phyloP scores from a whole-genome alignment of 2,329 filamentous ascomycete species.

The Aspergillus tanneri region DNA sequence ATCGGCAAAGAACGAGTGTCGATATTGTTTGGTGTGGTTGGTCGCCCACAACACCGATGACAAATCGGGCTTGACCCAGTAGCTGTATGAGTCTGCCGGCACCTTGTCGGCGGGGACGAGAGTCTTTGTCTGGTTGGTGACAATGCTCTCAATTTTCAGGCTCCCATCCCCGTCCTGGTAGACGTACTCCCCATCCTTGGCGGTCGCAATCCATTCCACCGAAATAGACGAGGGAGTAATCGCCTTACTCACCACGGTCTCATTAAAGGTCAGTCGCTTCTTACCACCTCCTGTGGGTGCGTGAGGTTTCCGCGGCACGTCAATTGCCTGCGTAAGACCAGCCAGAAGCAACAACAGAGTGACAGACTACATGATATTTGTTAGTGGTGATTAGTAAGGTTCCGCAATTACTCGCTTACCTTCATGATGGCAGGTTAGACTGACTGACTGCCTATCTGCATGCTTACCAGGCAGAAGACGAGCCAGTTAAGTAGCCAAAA shows the following conservation, averaged over 20 bases:
- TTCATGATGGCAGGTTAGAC: background rate
- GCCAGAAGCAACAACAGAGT: constrained; percentile 10
- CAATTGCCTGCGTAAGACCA: constrained; percentile 36
- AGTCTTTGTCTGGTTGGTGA: constrained; percentile 55
- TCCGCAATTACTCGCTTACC: background rate
- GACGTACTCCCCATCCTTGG: constrained; percentile 63
- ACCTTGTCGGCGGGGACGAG: constrained; percentile 61
- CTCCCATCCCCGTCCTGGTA: constrained; percentile 52
- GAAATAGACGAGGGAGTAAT: constrained; percentile 51
- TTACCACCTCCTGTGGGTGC: constrained; percentile 58
- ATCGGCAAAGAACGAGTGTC: constrained; percentile 66
- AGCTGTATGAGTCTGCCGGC: constrained; percentile 56
- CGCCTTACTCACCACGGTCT: constrained; percentile 52
- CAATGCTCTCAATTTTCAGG: constrained; percentile 62
- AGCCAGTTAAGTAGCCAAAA: background rate
- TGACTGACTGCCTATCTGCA: background rate
- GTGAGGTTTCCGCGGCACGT: constrained; percentile 54
- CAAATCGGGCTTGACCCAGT: constrained; percentile 62
- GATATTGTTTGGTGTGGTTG: constrained; percentile 68
- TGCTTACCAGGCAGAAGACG: background rate
- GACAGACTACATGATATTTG: background rate
- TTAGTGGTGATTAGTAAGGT: background rate
- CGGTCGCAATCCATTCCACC: constrained; percentile 59
- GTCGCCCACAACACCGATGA: constrained; percentile 61
- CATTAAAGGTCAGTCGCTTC: constrained; percentile 60